phyloP scores from a whole-genome alignment of 257 asterid species.

The Ophiorrhiza pumila region DNA sequence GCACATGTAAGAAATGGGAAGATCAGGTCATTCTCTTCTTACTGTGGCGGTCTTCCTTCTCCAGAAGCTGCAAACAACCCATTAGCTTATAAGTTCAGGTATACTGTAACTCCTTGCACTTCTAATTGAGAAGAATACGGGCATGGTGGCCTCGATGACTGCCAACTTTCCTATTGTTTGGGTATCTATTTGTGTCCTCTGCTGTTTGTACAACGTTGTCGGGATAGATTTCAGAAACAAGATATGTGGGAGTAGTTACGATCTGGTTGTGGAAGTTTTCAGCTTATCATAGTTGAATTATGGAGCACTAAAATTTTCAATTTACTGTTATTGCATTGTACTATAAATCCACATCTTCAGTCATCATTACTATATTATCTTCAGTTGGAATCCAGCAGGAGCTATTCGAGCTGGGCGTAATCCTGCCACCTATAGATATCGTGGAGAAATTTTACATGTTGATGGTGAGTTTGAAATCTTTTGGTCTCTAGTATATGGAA shows the following conservation, averaged over 20 bases:
- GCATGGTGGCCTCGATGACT: background rate
- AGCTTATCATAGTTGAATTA: background rate
- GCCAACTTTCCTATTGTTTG: background rate
- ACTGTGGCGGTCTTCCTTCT: constrained; percentile 96
- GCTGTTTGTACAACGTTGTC: background rate
- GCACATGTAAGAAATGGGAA: constrained; percentile 77
- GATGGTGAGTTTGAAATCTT: constrained; percentile 56
- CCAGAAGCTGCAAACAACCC: constrained; percentile 96
- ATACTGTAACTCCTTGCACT: background rate
- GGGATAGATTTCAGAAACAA: background rate
- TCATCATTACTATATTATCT: constrained; percentile 15
- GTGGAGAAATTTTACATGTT: constrained; percentile 64
- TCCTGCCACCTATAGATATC: constrained; percentile 66
- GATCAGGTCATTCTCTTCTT: constrained; percentile 85
- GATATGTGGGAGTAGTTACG: background rate
- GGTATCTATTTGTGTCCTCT: background rate
- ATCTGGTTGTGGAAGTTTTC: background rate
- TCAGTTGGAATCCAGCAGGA: constrained; percentile 97
- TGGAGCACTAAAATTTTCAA: background rate
- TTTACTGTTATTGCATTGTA: background rate
- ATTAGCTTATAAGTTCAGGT: constrained; percentile 95
- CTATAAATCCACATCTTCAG: background rate
- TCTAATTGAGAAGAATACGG: background rate
- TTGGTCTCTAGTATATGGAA: constrained; percentile 5
- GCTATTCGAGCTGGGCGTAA: constrained; percentile 85